A percentile compares a stretch with the other conserved stretches of the same genome.
These are phyloP conservation scores for Acanthamoeba rhysodes DNA, from an alignment of 208 protist genomes.

Conservation along the genomic window DNA sequence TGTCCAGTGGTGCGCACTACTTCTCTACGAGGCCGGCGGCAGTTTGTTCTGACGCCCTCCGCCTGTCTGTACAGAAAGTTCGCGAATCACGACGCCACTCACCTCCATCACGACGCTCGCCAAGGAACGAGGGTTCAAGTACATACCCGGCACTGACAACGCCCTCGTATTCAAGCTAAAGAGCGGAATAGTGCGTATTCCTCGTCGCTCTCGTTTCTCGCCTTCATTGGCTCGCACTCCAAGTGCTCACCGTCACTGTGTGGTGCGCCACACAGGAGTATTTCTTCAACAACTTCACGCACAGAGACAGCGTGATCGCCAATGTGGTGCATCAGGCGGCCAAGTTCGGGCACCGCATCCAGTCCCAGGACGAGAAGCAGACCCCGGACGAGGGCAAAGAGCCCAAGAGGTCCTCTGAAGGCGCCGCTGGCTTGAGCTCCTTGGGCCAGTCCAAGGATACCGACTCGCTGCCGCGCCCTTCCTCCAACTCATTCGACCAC, in stretches of 20 bases:
- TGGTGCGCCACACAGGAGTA: neutral
- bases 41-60: too few relatives aligned
- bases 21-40: too few relatives aligned
- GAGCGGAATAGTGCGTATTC: constrained; percentile 2
- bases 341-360: constrained; percentile 44
- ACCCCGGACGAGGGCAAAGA: neutral
- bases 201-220: too few relatives aligned
- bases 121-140: constrained; percentile 32
- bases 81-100: neutral
- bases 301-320: constrained; percentile 43
- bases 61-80: neutral
- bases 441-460: constrained; percentile 15
- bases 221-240: neutral
- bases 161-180: constrained; percentile 24
- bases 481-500: neutral
- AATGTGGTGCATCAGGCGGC: constrained; percentile 39
- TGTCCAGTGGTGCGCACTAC: neutral
- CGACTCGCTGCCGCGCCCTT: neutral
- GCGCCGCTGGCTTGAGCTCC: too few relatives aligned
- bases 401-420: neutral
- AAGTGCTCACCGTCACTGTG: neutral
- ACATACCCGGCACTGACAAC: constrained; percentile 49
- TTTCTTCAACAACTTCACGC: constrained; percentile 62
- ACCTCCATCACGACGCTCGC: neutral
- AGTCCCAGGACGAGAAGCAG: constrained; percentile 15